phyloP scores from a whole-genome alignment of 768 basidiomycete species.

The Kwoniella mangroviensis region DNA sequence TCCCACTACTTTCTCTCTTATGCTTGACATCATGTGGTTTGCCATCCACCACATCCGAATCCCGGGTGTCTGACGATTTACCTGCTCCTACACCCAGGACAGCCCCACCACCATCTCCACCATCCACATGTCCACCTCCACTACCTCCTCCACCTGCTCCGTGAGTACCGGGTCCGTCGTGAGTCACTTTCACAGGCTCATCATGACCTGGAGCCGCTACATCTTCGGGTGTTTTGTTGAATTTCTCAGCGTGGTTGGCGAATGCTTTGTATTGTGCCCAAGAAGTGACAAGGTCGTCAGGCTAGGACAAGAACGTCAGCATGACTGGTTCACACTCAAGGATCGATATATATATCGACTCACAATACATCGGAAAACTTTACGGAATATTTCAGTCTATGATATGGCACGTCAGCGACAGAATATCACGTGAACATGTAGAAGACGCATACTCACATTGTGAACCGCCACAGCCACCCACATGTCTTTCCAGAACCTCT shows the following conservation, averaged over 20 bases:
- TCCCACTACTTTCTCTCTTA: constrained; percentile 23
- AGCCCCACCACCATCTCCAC: constrained; percentile 37
- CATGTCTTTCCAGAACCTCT: constrained; percentile 84
- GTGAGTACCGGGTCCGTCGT: constrained; percentile 55
- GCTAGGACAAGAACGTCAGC: constrained; percentile 54
- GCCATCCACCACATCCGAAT: constrained; percentile 25
- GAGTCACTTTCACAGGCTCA: constrained; percentile 54
- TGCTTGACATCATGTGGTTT: constrained; percentile 10
- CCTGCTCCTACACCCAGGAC: constrained; percentile 9
- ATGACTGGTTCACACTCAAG: not conserved
- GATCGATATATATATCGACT: constrained; percentile 13
- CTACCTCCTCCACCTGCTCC: constrained; percentile 59
- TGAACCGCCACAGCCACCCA: constrained; percentile 87
- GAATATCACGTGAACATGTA: not conserved
- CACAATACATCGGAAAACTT: constrained; percentile 83
- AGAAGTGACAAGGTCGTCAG: constrained; percentile 88
- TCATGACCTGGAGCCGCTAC: constrained; percentile 45
- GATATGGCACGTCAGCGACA: constrained; percentile 10
- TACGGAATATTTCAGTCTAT: constrained; percentile 92
- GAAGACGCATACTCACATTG: constrained; percentile 67
- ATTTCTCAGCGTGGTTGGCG: constrained; percentile 60
- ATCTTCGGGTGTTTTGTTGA: constrained; percentile 56
- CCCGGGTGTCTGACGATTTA: constrained; percentile 11
- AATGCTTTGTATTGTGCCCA: constrained; percentile 97
- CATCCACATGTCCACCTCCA: constrained; percentile 57